Percentiles rank a stretch among this genome's conserved stretches.
phyloP scores from a whole-genome alignment of 2,329 filamentous ascomycete genomes.

The Rugonectria rugulosa region DNA sequence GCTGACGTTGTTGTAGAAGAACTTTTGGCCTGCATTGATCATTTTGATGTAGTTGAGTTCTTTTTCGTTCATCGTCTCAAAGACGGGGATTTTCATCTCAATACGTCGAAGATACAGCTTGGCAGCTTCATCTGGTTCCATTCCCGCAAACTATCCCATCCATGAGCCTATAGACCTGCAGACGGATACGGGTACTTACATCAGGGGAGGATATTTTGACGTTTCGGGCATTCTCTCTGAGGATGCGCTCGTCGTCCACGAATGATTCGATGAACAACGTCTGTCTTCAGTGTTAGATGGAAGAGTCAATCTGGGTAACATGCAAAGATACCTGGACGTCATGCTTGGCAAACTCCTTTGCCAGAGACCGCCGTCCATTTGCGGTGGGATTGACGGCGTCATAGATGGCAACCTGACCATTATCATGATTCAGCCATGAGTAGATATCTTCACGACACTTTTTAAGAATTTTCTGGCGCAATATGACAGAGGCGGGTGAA shows the following conservation, averaged over 20 bases:
- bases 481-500: slow-evolving; percentile 87
- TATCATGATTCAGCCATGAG: slow-evolving; percentile 94
- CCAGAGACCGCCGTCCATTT: slow-evolving; percentile 80
- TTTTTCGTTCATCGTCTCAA: slow-evolving; percentile 93
- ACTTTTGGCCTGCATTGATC: slow-evolving; percentile 94
- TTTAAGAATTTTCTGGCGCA: slow-evolving; percentile 96
- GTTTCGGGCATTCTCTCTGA: slow-evolving; percentile 94
- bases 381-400: slow-evolving; percentile 96
- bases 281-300: slow-evolving; percentile 50
- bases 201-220: slow-evolving; percentile 99
- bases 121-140: slow-evolving; percentile 91
- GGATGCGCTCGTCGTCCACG: slow-evolving; percentile 91
- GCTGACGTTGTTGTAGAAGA: slow-evolving; percentile 95
- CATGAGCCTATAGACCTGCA: slow-evolving; percentile 2
- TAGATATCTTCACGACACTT: slow-evolving; percentile 98
- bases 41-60: slow-evolving; percentile 99
- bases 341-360: slow-evolving; percentile 97
- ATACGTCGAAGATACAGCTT: slow-evolving; percentile 91
- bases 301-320: neutral
- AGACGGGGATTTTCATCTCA: slow-evolving; percentile 90
- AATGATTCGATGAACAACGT: slow-evolving; percentile 97
- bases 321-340: slow-evolving; percentile 75
- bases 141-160: slow-evolving; percentile 75
- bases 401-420: slow-evolving; percentile 97
- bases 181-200: slow-evolving; percentile 56